phyloP scores from a whole-genome alignment of 495 filamentous ascomycete genomes.

The Aspergillus nanangensis region DNA sequence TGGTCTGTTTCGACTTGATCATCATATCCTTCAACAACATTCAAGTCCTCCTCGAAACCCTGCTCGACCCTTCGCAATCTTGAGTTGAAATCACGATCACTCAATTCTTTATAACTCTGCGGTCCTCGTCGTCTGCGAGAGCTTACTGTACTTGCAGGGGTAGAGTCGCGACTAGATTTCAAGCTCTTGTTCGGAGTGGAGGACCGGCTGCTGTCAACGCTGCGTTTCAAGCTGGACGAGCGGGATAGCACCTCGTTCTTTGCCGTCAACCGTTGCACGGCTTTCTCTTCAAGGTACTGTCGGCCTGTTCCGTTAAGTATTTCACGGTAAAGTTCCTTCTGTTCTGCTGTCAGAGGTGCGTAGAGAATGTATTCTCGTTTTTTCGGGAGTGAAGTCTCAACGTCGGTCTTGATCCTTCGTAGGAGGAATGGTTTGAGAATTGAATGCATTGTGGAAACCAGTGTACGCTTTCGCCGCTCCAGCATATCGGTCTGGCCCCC shows the following conservation, averaged over 20 bases:
- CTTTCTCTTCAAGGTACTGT: slow-evolving; percentile 78
- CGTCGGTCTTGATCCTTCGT: slow-evolving; percentile 86
- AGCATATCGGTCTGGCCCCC: slow-evolving; percentile 56
- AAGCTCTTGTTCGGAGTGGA: slow-evolving; percentile 59
- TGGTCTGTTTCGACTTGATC: slow-evolving; percentile 44
- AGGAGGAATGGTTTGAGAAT: slow-evolving; percentile 90
- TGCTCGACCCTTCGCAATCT: slow-evolving; percentile 60
- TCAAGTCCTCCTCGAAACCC: slow-evolving; percentile 45
- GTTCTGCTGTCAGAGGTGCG: slow-evolving; percentile 80
- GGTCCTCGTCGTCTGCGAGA: slow-evolving; percentile 40
- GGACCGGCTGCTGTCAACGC: slow-evolving; percentile 34
- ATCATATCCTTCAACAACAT: slow-evolving; percentile 26
- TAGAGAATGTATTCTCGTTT: slow-evolving; percentile 96
- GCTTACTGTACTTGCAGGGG: slow-evolving; percentile 53
- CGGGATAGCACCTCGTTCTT: slow-evolving; percentile 27
- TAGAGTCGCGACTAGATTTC: slow-evolving; percentile 67
- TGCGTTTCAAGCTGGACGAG: slow-evolving; percentile 51
- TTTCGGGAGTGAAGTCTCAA: slow-evolving; percentile 82
- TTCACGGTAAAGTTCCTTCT: slow-evolving; percentile 85
- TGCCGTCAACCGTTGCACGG: slow-evolving; percentile 57
- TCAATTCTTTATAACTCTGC: slow-evolving; percentile 69
- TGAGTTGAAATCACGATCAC: slow-evolving; percentile 68
- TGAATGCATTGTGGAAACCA: slow-evolving; percentile 85
- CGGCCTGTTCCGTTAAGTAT: slow-evolving; percentile 77
- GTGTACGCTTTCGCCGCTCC: slow-evolving; percentile 62